Evolutionary conservation across 129 eudicot genomes (phyloP).

Genomic region (Flaveria sonorensis): DNA sequence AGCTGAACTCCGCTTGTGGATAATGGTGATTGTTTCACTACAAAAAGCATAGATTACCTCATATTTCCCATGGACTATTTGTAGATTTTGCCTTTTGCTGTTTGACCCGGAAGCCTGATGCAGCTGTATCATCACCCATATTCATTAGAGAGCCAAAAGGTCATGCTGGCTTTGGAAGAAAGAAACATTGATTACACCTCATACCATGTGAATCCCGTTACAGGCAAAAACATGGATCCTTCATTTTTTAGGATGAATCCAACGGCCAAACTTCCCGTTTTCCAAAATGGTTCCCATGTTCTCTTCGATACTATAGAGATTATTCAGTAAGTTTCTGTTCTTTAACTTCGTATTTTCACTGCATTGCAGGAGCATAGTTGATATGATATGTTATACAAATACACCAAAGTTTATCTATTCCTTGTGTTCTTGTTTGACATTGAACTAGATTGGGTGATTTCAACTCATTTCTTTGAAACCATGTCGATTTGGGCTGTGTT

Average conservation of each 20-base stretch:
- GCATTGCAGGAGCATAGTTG: background rate
- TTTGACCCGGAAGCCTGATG: conserved; percentile 42
- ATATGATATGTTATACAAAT: background rate
- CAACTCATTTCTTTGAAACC: background rate
- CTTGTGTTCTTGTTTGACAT: background rate
- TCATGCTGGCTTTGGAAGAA: conserved; percentile 91
- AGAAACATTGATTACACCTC: conserved; percentile 82
- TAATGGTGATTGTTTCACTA: conserved; percentile 13
- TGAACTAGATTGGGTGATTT: conserved; percentile 9
- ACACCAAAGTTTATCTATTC: background rate
- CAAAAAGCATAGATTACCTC: background rate
- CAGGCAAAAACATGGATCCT: conserved; percentile 80
- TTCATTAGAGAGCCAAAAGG: conserved; percentile 94
- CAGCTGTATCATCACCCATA: conserved; percentile 93
- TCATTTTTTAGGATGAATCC: conserved; percentile 84
- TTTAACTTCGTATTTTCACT: background rate
- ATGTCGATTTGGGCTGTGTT: background rate
- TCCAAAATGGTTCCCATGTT: conserved; percentile 84
- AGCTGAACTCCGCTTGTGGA: conserved; percentile 3
- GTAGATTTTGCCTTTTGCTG: conserved; percentile 25
- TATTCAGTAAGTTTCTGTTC: conserved; percentile 61
- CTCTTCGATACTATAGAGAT: conserved; percentile 77
- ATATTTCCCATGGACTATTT: background rate
- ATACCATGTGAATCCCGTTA: conserved; percentile 80
- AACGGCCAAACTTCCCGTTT: conserved; percentile 77